These are phyloP conservation scores for Ananas comosus DNA, from an alignment of 176 grass and related monocot genomes.

Conservation along the genomic window DNA sequence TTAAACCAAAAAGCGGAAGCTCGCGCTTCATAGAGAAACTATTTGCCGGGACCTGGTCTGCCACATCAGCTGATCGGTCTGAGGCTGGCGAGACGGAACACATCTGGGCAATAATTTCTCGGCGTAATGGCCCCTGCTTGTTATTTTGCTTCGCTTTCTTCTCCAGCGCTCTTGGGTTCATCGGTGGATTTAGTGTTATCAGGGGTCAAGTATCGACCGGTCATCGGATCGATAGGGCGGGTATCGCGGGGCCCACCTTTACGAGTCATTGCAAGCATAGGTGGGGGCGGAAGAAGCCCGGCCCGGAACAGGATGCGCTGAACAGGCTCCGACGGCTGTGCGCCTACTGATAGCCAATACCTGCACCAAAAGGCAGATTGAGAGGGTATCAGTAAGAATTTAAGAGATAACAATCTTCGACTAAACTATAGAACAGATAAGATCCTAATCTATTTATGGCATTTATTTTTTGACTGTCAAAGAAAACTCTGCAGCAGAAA, in stretches of 20 bases:
- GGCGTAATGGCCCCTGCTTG: slow-evolving; percentile 20
- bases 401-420: no score
- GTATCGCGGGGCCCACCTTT: slow-evolving; percentile 75
- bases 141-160: slow-evolving; percentile 16
- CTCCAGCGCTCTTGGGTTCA: slow-evolving; percentile 26
- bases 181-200: slow-evolving; percentile 20
- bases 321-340: slow-evolving; percentile 81
- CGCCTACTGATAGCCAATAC: slow-evolving; percentile 88
- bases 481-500: no score
- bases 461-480: no score
- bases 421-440: no score
- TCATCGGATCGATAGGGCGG: slow-evolving; percentile 69
- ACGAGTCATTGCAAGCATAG: slow-evolving; percentile 57
- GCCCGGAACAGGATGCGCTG: slow-evolving; percentile 80
- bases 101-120: background rate
- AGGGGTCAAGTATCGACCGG: slow-evolving; percentile 42
- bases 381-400: background rate
- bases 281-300: slow-evolving; percentile 72
- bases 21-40: no score
- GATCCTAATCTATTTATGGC: no score
- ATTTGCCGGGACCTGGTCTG: no score
- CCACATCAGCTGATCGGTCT: no score
- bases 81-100: background rate
- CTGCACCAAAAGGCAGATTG: slow-evolving; percentile 15
- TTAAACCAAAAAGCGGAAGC: no score